Conservation (phyloP, 208 protist genomes). For the Vickermania spadyakhi region DNA sequence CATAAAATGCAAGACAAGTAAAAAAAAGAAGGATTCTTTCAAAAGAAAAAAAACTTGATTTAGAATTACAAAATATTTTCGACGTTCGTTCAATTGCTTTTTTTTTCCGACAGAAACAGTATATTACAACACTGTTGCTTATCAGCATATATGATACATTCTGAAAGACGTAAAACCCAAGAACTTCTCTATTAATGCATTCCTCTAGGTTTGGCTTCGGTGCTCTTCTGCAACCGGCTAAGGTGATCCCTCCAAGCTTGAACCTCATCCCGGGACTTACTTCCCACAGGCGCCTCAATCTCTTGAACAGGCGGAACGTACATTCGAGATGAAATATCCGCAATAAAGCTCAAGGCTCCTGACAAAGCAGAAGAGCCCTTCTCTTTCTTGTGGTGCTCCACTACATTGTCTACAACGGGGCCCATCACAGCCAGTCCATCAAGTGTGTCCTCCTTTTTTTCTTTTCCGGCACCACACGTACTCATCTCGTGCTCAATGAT, state of each 20-base stretch:
- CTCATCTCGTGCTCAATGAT: neutral
- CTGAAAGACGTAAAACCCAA: too few species aligned
- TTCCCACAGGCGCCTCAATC: conserved; percentile 22
- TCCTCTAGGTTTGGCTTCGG: neutral
- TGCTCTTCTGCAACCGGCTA: conserved; percentile 10
- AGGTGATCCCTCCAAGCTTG: conserved; percentile 16
- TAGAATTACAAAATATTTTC: too few species aligned
- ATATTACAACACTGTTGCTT: too few species aligned
- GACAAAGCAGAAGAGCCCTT: neutral
- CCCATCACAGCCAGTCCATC: neutral
- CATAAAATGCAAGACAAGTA: too few species aligned
- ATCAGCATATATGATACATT: too few species aligned
- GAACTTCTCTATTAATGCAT: neutral
- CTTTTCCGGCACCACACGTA: neutral
- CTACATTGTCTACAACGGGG: conserved; percentile 1
- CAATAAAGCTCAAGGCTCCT: conserved; percentile 13
- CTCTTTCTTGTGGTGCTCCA: conserved; percentile 1
- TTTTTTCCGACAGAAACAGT: too few species aligned
- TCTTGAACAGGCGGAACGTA: conserved; percentile 13
- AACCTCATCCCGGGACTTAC: conserved; percentile 12
- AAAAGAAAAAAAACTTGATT: too few species aligned
- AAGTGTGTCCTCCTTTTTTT: neutral
- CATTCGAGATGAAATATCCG: conserved; percentile 24
- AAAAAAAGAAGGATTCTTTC: too few species aligned
- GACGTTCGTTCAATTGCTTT: too few species aligned